Percentiles rank a stretch among this genome's conserved stretches.
phyloP scores from a whole-genome alignment of 805 yeast species.

The Millerozyma acaciae region DNA sequence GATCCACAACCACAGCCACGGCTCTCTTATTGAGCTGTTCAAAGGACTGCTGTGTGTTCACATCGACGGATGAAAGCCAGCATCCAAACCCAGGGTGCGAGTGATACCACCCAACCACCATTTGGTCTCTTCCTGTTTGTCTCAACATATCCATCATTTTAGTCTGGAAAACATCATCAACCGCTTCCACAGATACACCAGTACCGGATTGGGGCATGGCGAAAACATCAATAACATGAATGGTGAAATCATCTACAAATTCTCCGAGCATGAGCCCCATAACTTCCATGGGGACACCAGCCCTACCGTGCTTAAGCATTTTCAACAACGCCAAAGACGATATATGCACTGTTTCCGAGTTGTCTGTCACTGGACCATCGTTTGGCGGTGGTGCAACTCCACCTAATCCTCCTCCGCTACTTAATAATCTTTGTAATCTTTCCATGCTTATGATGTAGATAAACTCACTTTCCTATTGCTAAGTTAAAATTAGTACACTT shows the following conservation, averaged over 20 bases:
- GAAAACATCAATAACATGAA: slow-evolving; percentile 95
- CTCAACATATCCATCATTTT: slow-evolving; percentile 99
- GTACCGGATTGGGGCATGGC: slow-evolving; percentile 99
- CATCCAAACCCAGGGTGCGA: slow-evolving; percentile 99
- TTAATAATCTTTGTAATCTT: slow-evolving; percentile 46
- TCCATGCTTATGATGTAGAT: too few relatives aligned
- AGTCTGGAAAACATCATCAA: slow-evolving; percentile 97
- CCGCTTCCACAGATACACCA: slow-evolving; percentile 98
- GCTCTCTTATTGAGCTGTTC: slow-evolving; percentile 95
- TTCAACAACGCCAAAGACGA: slow-evolving; percentile 92
- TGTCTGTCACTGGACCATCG: slow-evolving; percentile 85
- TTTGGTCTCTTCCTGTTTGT: slow-evolving; percentile 98
- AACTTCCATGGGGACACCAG: slow-evolving; percentile 74
- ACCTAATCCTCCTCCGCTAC: slow-evolving; percentile 43
- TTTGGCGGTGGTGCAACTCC: slow-evolving; percentile 41
- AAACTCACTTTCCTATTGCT: not conserved
- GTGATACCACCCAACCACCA: slow-evolving; percentile 99
- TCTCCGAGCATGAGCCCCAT: slow-evolving; percentile 99
- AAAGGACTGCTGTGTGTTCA: slow-evolving; percentile 95
- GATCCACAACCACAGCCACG: slow-evolving; percentile 97
- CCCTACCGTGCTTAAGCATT: slow-evolving; percentile 97
- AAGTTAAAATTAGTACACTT: not conserved
- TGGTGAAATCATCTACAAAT: slow-evolving; percentile 94
- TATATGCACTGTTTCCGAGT: slow-evolving; percentile 93
- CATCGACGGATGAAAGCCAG: slow-evolving; percentile 97